Base-by-base conservation (phyloP, 2,329 filamentous ascomycete species). In the Dendrostoma leiphaemia region DNA sequence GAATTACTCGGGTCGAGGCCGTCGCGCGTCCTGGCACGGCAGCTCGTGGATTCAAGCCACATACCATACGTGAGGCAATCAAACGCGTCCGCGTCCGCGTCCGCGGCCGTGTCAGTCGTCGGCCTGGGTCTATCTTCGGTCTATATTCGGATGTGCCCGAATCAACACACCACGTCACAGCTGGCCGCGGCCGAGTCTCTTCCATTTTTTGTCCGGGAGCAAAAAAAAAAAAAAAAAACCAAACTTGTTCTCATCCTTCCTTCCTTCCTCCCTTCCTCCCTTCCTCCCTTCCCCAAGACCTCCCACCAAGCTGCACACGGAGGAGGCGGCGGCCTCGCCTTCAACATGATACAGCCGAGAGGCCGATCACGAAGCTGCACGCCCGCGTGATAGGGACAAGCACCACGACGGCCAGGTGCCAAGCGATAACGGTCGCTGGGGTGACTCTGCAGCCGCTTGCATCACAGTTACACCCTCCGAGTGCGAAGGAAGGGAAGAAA, bases 401-500 rank as follows among this genome's bases (percentile, higher is more conserved):
- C n/a, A n/a, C n/a, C n/a, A n/a, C n/a, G n/a, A n/a, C n/a, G n/a
- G n/a, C n/a, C n/a, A n/a, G 28, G 10, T 34, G 40, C 52, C 40
- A 47, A 32, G 47, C 32, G 26, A 50, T 51, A 50, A 31, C 13
- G 53, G 47, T 28, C 31, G 15, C 34, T 51, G 15, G 41, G 53
- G 48, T 55, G 40, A 38, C 38, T 52, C 53, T 51, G 43, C 53
- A 55, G 24, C 51, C 50, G 46, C 46, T 37, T 34, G 38, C 23
- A 48, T 54, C 21, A 41, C 31, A 40, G 37, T 35, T 17, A 40
- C 41, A 21, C 40, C 51, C 48, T 29, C 45, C 41, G 19, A 31
- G 29, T 34, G 35, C 34, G 43, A 28, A 54, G n/a, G 37, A 35
- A 23, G n/a, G 29, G 29, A 32, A 45, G 24, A 12, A 2, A 29